Percentiles rank a stretch among this genome's conserved stretches.
These are phyloP conservation scores for Mortierella sp. DNA, from an alignment of 371 early-diverging fungal species.

Conservation along the genomic window DNA sequence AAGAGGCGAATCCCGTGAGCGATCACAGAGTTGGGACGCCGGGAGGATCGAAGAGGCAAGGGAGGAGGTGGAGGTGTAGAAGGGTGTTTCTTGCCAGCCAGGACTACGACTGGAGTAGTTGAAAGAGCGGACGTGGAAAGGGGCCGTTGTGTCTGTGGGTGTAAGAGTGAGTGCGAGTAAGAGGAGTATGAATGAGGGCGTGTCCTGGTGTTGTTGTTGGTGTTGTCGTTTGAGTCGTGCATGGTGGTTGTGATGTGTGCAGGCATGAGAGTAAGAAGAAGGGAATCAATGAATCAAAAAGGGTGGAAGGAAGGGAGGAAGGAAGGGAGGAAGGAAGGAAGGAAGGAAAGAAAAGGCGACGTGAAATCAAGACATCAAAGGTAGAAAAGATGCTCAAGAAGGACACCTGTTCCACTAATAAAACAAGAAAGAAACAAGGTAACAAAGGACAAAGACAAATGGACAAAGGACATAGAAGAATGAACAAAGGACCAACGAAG, in stretches of 20 bases:
- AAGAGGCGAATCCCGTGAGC: conserved; percentile 22
- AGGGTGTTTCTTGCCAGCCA: conserved; percentile 38
- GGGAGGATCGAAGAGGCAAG: conserved; percentile 18
- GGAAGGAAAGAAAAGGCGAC: not conserved
- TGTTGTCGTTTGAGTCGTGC: not conserved
- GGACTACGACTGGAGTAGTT: not conserved
- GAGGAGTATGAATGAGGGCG: not conserved
- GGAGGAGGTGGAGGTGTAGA: conserved; percentile 41
- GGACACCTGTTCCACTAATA: too few relatives aligned
- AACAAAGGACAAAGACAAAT: not conserved
- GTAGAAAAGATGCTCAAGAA: not conserved
- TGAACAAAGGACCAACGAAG: not conserved
- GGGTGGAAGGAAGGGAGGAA: not conserved
- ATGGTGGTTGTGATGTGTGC: not conserved
- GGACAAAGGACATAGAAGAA: not conserved
- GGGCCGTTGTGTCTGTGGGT: not conserved
- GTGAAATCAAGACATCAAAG: not conserved
- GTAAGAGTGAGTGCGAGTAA: not conserved
- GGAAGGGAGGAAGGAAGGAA: not conserved
- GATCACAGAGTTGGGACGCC: conserved; percentile 12
- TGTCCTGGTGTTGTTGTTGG: not conserved
- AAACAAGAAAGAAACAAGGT: not conserved
- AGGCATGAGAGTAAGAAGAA: not conserved
- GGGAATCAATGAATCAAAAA: not conserved
- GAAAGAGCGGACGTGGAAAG: not conserved